Evolutionary conservation across 495 filamentous ascomycete genomes (phyloP), one percentile per base, ranked within the genome.

Genomic region (Halenospora varia): DNA sequence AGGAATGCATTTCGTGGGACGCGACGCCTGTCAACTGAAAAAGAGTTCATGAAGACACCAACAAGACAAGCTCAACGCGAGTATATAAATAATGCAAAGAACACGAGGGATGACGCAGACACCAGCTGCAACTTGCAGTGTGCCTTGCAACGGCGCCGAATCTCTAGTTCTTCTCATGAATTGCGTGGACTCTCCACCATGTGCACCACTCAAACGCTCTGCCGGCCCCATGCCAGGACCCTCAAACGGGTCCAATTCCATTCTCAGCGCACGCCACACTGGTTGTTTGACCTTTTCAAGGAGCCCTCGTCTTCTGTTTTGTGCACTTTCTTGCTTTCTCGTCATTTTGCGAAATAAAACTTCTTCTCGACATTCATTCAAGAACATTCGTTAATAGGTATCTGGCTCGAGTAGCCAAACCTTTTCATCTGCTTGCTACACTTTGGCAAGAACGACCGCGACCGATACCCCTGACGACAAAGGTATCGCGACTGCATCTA

Each of bases 321-420:
- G 52, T 24, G 51, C 53, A 15, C 25, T 53, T 40, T 25, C 17
- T 47, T 48, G 9, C 18, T 24, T 24, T 15, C 22, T 53, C 2
- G 25, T n/a, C 29, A 35, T 35, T 13, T 35, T 35, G 29, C 29
- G 29, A 4, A 35, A 35, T 35, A 35, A 35, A 35, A 35, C 13
- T 25, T 23, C 19, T 60, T 61, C 53, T 53, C 40, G 46, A 62
- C 53, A 48, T 25, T 57, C 54, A 35, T 59, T 59, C 48, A 3
- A n/a, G 17, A 48, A 53, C 18, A 44, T 51, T 55, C 49, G 48
- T 39, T 54, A 50, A 17, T 45, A 35, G 29, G 29, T 13, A 35
- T 4, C 29, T 35, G 29, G 29, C 29, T 35, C 29, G 29, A 35
- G 29, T 13, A 35, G 13, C 29, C 29, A 26, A 6, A 2, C 22